Evolutionary conservation across 345 rosid species (phyloP).

Genomic region (Cardamine chenopodiifolia): DNA sequence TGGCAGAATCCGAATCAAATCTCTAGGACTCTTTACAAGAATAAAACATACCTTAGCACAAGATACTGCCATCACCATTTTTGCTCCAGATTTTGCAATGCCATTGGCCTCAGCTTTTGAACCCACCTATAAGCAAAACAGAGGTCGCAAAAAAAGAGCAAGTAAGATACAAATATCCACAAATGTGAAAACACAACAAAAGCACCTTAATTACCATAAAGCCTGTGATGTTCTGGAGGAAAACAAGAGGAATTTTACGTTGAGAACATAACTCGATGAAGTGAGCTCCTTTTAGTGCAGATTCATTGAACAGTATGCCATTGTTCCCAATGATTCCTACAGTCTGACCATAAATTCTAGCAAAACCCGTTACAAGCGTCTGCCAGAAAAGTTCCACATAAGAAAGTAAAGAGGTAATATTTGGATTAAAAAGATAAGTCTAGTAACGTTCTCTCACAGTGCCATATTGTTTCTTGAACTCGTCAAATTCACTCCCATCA

Average conservation of each 20-base stretch:
- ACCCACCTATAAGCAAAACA: constrained; percentile 65
- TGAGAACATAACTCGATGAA: constrained; percentile 88
- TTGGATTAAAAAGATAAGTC: constrained; percentile 2
- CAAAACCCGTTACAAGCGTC: constrained; percentile 94
- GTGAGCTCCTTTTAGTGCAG: constrained; percentile 96
- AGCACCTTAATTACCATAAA: constrained; percentile 65
- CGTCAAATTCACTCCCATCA: constrained; percentile 96
- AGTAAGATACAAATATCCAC: not conserved
- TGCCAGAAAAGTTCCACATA: constrained; percentile 44
- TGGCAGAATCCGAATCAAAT: not conserved
- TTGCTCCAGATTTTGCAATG: constrained; percentile 96
- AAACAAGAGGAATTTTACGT: constrained; percentile 84
- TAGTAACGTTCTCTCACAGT: constrained; percentile 59
- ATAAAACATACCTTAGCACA: constrained; percentile 72
- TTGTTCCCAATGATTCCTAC: constrained; percentile 94
- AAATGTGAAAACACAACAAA: constrained; percentile 14
- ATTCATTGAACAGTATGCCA: constrained; percentile 87
- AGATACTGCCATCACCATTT: constrained; percentile 99
- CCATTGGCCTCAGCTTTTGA: constrained; percentile 97
- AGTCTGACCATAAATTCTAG: constrained; percentile 76
- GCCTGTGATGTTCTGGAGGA: constrained; percentile 95
- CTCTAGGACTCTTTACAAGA: constrained; percentile 5
- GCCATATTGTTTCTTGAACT: constrained; percentile 96
- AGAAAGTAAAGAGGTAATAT: not conserved
- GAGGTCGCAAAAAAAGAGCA: not conserved